A percentile compares a stretch with the other conserved stretches of the same genome.
Conservation (phyloP, 2,329 filamentous ascomycete species). For the Neoscytalidium dimidiatum region DNA sequence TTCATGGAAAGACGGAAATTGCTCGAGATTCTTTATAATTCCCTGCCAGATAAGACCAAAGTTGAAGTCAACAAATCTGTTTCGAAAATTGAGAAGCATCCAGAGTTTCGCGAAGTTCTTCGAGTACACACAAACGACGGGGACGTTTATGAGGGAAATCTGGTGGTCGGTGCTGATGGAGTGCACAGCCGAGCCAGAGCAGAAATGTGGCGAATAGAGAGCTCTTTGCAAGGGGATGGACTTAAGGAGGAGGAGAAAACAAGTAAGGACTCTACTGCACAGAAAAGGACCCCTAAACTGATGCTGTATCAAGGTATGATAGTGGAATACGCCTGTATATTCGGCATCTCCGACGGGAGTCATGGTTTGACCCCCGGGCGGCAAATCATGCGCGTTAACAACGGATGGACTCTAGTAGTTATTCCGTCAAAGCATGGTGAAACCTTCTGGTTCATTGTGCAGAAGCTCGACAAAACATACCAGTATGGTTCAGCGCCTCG, state of each 20-base stretch:
- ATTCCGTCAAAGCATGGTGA: conserved; percentile 23
- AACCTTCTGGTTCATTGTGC: conserved; percentile 28
- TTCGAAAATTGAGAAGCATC: conserved; percentile 24
- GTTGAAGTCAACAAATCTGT: conserved; percentile 23
- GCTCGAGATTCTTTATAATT: conserved; percentile 25
- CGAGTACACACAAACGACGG: background rate
- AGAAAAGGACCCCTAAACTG: no score
- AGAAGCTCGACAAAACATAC: conserved; percentile 29
- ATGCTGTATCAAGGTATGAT: background rate
- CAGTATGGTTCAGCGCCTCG: conserved; percentile 24
- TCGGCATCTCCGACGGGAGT: background rate
- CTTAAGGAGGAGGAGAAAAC: conserved; percentile 12
- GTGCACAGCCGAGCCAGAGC: conserved; percentile 1
- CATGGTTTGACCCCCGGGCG: background rate
- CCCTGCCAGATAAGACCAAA: conserved; percentile 24
- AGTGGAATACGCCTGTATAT: background rate
- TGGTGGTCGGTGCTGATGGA: conserved; percentile 11
- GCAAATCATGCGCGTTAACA: conserved; percentile 19
- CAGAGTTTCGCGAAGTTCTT: conserved; percentile 18
- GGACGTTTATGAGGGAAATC: background rate
- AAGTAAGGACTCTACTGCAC: no score
- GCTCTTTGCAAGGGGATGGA: conserved; percentile 5
- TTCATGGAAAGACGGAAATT: conserved; percentile 10
- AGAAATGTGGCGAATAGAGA: conserved; percentile 14
- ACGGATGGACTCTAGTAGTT: conserved; percentile 23